Conservation (phyloP, 371 early-diverging fungal genomes). For the Rhizopus microsporus region DNA sequence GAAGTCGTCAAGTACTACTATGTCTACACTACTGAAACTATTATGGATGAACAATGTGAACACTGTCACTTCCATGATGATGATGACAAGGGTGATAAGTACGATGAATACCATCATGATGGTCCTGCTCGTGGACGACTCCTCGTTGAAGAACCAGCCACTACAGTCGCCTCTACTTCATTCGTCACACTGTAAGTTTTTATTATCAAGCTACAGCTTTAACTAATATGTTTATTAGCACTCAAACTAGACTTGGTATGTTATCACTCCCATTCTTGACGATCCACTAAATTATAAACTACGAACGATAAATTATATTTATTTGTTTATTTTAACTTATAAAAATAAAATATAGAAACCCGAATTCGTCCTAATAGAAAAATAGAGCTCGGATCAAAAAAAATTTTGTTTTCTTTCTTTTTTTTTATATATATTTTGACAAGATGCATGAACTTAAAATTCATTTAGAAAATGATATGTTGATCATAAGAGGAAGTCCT, state of each 20-base stretch:
- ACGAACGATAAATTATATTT: neutral
- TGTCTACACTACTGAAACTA: constrained; percentile 1
- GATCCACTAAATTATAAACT: constrained; percentile 1
- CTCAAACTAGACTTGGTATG: neutral
- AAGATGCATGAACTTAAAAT: constrained; percentile 26
- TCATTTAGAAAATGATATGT: constrained; percentile 24
- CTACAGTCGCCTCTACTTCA: neutral
- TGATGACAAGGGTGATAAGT: constrained; percentile 5
- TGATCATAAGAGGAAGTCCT: constrained; percentile 31
- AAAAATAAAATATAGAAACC: neutral
- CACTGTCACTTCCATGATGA: constrained; percentile 1
- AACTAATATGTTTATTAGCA: neutral
- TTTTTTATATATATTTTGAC: neutral
- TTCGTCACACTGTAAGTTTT: neutral
- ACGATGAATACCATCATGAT: constrained; percentile 10
- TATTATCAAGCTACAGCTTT: neutral
- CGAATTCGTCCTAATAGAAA: neutral
- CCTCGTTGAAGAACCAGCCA: neutral
- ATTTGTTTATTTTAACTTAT: neutral
- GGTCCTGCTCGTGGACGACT: constrained; percentile 6
- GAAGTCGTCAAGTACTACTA: constrained; percentile 9
- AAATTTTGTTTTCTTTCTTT: constrained; percentile 5
- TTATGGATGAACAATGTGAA: neutral
- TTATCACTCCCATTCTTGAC: constrained; percentile 2
- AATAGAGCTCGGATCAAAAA: constrained; percentile 2